phyloP scores from a whole-genome alignment of 2,329 filamentous ascomycete genomes.

The Cyclaneusma minus region DNA sequence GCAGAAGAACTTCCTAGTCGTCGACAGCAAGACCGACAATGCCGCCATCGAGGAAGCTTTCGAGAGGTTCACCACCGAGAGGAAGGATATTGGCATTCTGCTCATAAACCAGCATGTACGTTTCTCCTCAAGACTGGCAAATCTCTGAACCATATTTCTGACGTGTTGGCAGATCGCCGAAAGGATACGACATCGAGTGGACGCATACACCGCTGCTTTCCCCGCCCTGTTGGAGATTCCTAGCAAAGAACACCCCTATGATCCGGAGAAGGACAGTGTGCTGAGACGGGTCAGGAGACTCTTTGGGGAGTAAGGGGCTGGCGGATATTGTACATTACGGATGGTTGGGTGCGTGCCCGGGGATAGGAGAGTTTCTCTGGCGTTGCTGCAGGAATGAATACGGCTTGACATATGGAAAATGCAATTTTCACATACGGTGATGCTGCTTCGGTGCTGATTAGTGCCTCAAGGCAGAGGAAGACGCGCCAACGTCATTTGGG shows the following conservation, averaged over 20 bases:
- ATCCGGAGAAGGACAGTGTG: slow-evolving; percentile 97
- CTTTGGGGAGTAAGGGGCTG: slow-evolving; percentile 45
- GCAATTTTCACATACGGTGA: too few relatives aligned
- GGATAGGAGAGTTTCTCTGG: slow-evolving; percentile 1
- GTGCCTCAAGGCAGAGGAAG: too few relatives aligned
- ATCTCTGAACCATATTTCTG: neutral
- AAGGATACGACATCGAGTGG: slow-evolving; percentile 77
- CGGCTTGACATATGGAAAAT: too few relatives aligned
- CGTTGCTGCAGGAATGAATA: slow-evolving; percentile 3
- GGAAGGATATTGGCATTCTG: slow-evolving; percentile 93
- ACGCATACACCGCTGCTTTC: slow-evolving; percentile 87
- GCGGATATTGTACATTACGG: slow-evolving; percentile 5
- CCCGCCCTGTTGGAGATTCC: slow-evolving; percentile 94
- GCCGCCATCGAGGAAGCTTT: slow-evolving; percentile 81
- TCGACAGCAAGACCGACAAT: slow-evolving; percentile 85
- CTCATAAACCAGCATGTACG: slow-evolving; percentile 94
- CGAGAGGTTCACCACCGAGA: slow-evolving; percentile 69
- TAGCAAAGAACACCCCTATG: slow-evolving; percentile 97
- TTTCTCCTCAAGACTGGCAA: slow-evolving; percentile 3
- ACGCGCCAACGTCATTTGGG: too few relatives aligned
- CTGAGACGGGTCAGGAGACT: slow-evolving; percentile 68
- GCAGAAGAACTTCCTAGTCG: slow-evolving; percentile 96
- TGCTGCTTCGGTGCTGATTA: too few relatives aligned
- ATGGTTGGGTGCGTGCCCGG: slow-evolving; percentile 2
- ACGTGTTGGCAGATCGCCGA: slow-evolving; percentile 59